Percentiles rank a stretch among this genome's conserved stretches.
Evolutionary conservation across 164 flowering plant species (phyloP).

Genomic region (Tinospora cordifolia): DNA sequence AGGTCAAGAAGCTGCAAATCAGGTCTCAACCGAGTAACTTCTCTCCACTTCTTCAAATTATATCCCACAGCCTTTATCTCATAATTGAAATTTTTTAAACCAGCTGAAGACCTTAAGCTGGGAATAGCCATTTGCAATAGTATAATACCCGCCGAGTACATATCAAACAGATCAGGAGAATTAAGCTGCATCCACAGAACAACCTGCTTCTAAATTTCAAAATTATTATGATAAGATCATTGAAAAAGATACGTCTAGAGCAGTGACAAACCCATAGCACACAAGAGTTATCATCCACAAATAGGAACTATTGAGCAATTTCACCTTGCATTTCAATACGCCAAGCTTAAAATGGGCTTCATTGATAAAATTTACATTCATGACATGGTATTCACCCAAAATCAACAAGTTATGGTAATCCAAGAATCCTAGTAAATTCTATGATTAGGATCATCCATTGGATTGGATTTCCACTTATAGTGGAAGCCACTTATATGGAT

Average conservation of each 20-base stretch:
- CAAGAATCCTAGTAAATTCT: too few relatives aligned
- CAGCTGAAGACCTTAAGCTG: conserved; percentile 59
- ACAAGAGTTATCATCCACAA: too few relatives aligned
- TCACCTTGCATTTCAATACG: too few relatives aligned
- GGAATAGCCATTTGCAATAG: conserved; percentile 94
- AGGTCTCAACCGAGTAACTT: conserved; percentile 60
- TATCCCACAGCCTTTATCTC: conserved; percentile 58
- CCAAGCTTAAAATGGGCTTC: too few relatives aligned
- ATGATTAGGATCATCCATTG: too few relatives aligned
- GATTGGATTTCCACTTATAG: neutral
- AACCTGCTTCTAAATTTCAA: conserved; percentile 6
- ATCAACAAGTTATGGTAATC: too few relatives aligned
- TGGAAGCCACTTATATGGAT: too few relatives aligned
- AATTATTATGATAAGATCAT: neutral
- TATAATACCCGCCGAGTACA: conserved; percentile 91
- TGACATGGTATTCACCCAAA: too few relatives aligned
- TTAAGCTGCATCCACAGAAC: conserved; percentile 58
- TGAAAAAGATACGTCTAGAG: neutral
- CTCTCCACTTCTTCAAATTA: conserved; percentile 82
- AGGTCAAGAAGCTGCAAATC: conserved; percentile 63
- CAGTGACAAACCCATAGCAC: too few relatives aligned
- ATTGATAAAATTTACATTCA: too few relatives aligned
- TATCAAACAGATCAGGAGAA: conserved; percentile 94
- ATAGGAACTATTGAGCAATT: too few relatives aligned
- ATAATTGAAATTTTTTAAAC: conserved; percentile 74